phyloP scores from a whole-genome alignment of 106 monocot species.

The Apostasia shenzhenica region DNA sequence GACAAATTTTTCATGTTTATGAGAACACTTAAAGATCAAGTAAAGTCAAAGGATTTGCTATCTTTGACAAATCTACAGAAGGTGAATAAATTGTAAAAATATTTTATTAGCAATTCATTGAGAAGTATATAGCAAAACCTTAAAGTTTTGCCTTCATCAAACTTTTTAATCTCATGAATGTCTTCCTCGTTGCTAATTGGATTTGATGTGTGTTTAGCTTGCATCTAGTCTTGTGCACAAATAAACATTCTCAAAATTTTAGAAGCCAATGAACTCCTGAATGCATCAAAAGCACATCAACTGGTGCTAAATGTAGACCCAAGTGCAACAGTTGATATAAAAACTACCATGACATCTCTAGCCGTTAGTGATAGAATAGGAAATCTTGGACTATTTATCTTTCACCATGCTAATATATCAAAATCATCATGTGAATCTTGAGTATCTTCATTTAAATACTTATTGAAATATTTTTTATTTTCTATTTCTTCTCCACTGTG shows the following conservation, averaged over 20 bases:
- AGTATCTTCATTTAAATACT: neutral
- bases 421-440: neutral
- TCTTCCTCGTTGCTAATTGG: neutral
- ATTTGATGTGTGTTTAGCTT: neutral
- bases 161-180: neutral
- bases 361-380: neutral
- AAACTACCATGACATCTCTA: conserved; percentile 1
- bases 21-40: no score
- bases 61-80: no score
- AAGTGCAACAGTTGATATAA: neutral
- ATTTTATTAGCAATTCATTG: no score
- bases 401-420: neutral
- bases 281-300: neutral
- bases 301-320: neutral
- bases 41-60: no score
- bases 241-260: neutral
- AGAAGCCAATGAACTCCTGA: neutral
- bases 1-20: no score
- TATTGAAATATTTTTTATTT: neutral
- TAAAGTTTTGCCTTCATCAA: neutral
- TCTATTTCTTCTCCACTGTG: neutral
- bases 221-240: conserved; percentile 1
- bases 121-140: neutral
- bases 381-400: neutral
- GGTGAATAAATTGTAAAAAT: no score